Base-by-base conservation (phyloP, 192 early-diverging fungal species). In the Gamsiella multidivaricata region DNA sequence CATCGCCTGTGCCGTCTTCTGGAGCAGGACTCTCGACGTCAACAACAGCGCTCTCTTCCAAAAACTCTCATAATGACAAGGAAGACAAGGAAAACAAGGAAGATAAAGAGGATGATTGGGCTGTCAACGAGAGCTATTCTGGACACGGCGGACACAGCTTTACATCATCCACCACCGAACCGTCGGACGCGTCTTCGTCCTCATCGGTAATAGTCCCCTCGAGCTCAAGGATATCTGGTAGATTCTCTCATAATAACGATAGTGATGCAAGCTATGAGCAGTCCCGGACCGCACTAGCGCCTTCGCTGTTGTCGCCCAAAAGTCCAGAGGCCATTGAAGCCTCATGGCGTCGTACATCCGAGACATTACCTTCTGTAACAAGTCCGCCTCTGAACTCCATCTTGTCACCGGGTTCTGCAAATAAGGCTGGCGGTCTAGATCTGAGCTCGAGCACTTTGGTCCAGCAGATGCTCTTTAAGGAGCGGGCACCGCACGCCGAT, bases 401-500 rank as follows among this genome's bases (percentile, higher is more conserved):
- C 22, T 26, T 66, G 11, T 45, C 65, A 5, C 18, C 50, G 34
- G 37, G 18, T 2, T 36, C 61, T 2, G 23, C 69, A 32, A 69
- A 28, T 22, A 78, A 63, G 28, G 65, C 74, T 2, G 74, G 74
- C 0, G 65, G 74, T 26, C 32, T 78, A 15, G 74, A 78, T 42
- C 25, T 78, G 58, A 78, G 74, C 23, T 78, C 74, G n/a, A 78
- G 74, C 36, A 78, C 74, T 43, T 41, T 78, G 4, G 74, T 78
- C 5, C 74, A 78, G 32, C 74, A 78, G 32, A 78, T 78, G 74
- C 61, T 78, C 23, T 78, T 78, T 20, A 56, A 58, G 54, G 74
- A 78, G 20, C 65, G 74, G 14, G 43, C 61, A 26, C 74, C 65
- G 4, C 74, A 78, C 20, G 43, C 55, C 3, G 47, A 73, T 10